Base-by-base conservation (phyloP, 2,329 filamentous ascomycete genomes). In the Hysterium pulicare region DNA sequence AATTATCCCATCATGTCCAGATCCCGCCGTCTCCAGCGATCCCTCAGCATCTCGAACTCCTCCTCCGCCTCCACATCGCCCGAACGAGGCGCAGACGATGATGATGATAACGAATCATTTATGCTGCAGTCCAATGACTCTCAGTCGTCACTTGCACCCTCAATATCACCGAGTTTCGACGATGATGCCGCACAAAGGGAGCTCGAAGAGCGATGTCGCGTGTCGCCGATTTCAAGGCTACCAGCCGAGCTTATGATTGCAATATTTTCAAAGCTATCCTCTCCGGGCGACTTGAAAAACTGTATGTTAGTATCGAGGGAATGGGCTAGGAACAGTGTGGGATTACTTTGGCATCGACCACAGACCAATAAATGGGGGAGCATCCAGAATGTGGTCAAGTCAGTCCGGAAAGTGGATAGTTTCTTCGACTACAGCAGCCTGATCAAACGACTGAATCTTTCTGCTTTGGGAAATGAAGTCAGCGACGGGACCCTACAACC, bases 51-150 rank as follows among this genome's bases (percentile, higher is more conserved):
- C 51, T 58, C 61, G 26, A 62, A 62, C 32, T 73, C 68, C 38
- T 77, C 74, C 3, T 87, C 84, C 5, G 86, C 86, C 6, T 86
- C 83, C 44, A 87, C 84, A 61, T 90, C 86, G 1, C 86, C 86
- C 33, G 81, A 78, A 39, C 82, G 85, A 40, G 82, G 81, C 62
- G 86, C 89, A 61, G 89, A 94, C 69, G 86, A 90, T 61, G 91
- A 96, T 70, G 86, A 90, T 61, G 91, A 96, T 70, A 95, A 90
- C 54, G 91, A 96, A 70, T 95, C 93, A 68, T 93, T 93, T 67
- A 84, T 86, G 64, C 80, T 78, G 44, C 84, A 86, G 53, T 68
- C 75, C 57, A 95, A 96, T 71, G 91, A 96, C 71, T 96, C 91
- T 3, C 81, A 93, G 64, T 96, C 91, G 1, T 96, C 91, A 1